Evolutionary conservation across 129 eudicot genomes (phyloP), one percentile per base, ranked within the genome.

Genomic region (Gnaphalium uliginosum): DNA sequence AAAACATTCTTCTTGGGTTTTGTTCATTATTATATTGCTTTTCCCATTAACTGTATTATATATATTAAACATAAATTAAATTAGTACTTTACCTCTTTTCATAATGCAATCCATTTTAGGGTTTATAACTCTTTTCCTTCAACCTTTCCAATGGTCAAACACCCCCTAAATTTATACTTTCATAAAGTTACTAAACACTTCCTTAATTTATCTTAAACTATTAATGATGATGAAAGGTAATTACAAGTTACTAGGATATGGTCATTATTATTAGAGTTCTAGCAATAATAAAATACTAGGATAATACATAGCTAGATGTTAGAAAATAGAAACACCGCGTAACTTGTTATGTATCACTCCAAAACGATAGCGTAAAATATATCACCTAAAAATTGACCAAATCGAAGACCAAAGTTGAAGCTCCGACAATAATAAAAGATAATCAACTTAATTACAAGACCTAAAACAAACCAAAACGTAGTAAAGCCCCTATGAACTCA

Each of bases 1-100:
- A 78, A 58, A 59, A 58, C 70, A 66, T 59, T 68, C 75, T 72
- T 60, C 70, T 78, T 78, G 81, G 81, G 64, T 46, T 69, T 5
- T 64, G 81, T 70, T 69, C 24, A 25, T 69, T 69, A 57, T 43
- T 68, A 59, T 59, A 19, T 64, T 29, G 63, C 35, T 48, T 63
- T 22, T 8, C 51, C 79, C 72, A 65, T n/a, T 63, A 64, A 74
- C 54, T 39, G 25, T 56, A 56, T 56, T 8, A 0, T 43, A 43
- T 43, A 8, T 5, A 0, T 17, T 53, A 17, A 6, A 18, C 0
- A 51, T 10, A 46, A 8, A 43, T 19, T 9, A 56, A 3, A 53
- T 54, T 19, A 2, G 4, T 29, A 29, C 32, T n/a, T n/a, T 21
- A 56, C 27, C 18, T n/a, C 32, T 26, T 26, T 46, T 25, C n/a